Percentiles rank a stretch among this genome's conserved stretches.
phyloP scores from a whole-genome alignment of 2,329 filamentous ascomycete species.

The Exophiala alcalophila region DNA sequence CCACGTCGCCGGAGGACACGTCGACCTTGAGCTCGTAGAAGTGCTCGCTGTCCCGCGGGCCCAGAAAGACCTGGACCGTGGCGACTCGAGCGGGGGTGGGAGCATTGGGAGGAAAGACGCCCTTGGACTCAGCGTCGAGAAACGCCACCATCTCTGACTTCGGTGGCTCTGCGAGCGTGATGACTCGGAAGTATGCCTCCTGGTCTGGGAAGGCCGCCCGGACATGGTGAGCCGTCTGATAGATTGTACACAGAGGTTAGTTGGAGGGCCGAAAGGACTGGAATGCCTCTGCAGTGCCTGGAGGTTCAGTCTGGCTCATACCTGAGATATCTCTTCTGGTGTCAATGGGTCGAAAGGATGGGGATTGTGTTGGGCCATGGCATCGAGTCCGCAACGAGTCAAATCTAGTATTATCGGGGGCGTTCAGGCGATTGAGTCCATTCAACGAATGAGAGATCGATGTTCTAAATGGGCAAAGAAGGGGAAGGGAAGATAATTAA shows the following conservation, averaged over 20 bases:
- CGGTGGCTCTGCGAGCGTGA: constrained; percentile 51
- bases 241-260: too few relatives aligned
- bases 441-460: too few relatives aligned
- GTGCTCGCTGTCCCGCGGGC: constrained; percentile 33
- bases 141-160: constrained; percentile 50
- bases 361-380: constrained; percentile 15
- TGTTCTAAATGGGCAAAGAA: too few relatives aligned
- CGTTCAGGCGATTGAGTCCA: too few relatives aligned
- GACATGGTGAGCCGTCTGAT: constrained; percentile 34
- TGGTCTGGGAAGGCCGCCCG: constrained; percentile 37
- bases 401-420: too few relatives aligned
- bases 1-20: constrained; percentile 27
- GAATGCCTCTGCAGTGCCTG: not conserved
- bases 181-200: constrained; percentile 47
- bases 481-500: too few relatives aligned
- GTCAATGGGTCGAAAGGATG: constrained; percentile 37
- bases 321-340: constrained; percentile 34
- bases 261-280: too few relatives aligned
- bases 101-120: constrained; percentile 9
- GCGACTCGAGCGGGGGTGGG: constrained; percentile 39
- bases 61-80: constrained; percentile 37
- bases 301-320: constrained; percentile 16
- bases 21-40: constrained; percentile 39
- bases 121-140: constrained; percentile 45
- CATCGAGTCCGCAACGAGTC: too few relatives aligned